Evolutionary conservation across 108 stramenopile genomes (phyloP).

Genomic region (Cyclotella baltica): DNA sequence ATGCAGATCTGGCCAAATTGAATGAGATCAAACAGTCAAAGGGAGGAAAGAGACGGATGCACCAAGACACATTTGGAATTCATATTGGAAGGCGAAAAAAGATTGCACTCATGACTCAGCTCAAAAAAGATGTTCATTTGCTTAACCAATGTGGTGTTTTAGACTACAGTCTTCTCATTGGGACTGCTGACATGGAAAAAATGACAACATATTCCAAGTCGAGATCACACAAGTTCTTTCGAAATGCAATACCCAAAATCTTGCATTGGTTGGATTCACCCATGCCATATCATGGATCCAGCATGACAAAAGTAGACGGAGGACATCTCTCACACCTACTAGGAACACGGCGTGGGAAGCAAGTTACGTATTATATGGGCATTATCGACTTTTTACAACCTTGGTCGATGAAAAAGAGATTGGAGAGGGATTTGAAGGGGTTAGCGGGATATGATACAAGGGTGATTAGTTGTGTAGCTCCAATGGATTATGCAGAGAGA

Average conservation of each 20-base stretch:
- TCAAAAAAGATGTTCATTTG: constrained; percentile 82
- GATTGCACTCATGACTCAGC: constrained; percentile 73
- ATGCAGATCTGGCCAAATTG: constrained; percentile 26
- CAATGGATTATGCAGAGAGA: constrained; percentile 74
- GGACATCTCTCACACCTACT: constrained; percentile 67
- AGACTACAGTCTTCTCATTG: constrained; percentile 91
- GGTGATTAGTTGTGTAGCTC: constrained; percentile 83
- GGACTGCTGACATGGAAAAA: constrained; percentile 68
- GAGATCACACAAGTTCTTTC: neutral
- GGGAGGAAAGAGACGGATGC: neutral
- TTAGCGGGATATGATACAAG: constrained; percentile 68
- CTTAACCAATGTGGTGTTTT: constrained; percentile 77
- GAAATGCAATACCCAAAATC: constrained; percentile 16
- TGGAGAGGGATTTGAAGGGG: constrained; percentile 79
- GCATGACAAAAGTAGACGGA: constrained; percentile 74
- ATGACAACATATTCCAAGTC: neutral
- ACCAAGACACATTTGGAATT: constrained; percentile 51
- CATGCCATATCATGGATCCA: constrained; percentile 79
- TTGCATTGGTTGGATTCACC: constrained; percentile 55
- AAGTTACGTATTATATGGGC: constrained; percentile 82
- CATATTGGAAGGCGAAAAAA: constrained; percentile 69
- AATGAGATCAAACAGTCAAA: neutral
- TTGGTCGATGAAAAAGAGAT: constrained; percentile 74
- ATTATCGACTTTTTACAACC: constrained; percentile 93
- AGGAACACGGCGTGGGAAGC: constrained; percentile 65